Conservation (phyloP, 768 basidiomycete genomes). For the Leucocoprinus leucothites region DNA sequence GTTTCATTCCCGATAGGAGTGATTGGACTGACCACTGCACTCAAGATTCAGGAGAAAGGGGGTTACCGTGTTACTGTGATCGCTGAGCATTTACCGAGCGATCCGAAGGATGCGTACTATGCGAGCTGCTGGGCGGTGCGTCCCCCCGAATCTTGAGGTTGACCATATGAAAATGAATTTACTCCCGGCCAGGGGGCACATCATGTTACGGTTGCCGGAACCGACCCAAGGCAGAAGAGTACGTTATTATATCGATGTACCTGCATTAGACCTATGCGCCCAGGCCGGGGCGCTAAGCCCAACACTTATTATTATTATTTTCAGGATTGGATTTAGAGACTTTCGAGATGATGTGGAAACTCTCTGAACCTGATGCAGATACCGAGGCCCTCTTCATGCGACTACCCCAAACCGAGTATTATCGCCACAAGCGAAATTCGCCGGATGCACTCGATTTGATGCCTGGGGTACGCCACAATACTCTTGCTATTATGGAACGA, state of each 20-base stretch:
- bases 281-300: no score
- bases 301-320: no score
- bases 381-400: conserved; percentile 55
- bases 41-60: conserved; percentile 55
- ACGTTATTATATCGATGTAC: not conserved
- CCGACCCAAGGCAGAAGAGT: conserved; percentile 49
- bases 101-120: conserved; percentile 47
- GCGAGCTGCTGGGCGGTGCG: conserved; percentile 72
- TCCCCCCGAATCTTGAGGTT: no score
- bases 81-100: conserved; percentile 20
- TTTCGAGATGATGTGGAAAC: conserved; percentile 59
- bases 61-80: conserved; percentile 51
- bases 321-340: conserved; percentile 59
- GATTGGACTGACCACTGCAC: conserved; percentile 60
- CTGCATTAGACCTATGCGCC: no score
- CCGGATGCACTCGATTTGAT: conserved; percentile 17
- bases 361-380: conserved; percentile 47
- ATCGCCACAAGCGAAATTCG: conserved; percentile 16
- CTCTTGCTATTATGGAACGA: conserved; percentile 24
- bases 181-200: no score
- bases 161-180: no score
- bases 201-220: conserved; percentile 53
- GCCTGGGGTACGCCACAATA: conserved; percentile 20
- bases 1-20: conserved; percentile 42
- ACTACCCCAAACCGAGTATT: conserved; percentile 49